Conservation (phyloP, 1,284 basidiomycete species). For the Golubevia sp. region DNA sequence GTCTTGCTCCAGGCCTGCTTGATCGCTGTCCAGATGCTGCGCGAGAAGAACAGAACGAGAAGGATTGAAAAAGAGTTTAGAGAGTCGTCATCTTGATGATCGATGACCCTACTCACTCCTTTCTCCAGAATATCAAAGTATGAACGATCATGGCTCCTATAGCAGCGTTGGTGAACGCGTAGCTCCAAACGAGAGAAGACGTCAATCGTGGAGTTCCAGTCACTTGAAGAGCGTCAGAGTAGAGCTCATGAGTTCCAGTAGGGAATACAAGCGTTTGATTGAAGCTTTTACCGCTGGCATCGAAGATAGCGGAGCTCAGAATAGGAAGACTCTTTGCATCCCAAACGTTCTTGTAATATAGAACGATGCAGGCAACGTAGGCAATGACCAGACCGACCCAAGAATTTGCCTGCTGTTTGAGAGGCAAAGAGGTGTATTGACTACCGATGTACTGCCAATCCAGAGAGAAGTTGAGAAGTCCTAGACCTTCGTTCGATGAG, state of each 20-base stretch:
- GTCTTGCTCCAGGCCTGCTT: constrained; percentile 65
- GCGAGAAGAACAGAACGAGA: background rate
- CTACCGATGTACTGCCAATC: constrained; percentile 52
- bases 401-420: constrained; percentile 48
- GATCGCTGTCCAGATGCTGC: constrained; percentile 62
- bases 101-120: constrained; percentile 17
- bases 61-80: background rate
- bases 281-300: constrained; percentile 35
- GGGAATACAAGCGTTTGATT: constrained; percentile 63
- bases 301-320: constrained; percentile 27
- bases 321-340: constrained; percentile 27
- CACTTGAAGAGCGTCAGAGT: constrained; percentile 27
- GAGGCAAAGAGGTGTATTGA: constrained; percentile 25
- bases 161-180: constrained; percentile 62
- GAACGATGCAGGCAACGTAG: constrained; percentile 26
- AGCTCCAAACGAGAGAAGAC: constrained; percentile 68
- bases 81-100: background rate
- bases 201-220: constrained; percentile 46
- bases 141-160: constrained; percentile 70
- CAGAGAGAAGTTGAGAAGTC: constrained; percentile 31
- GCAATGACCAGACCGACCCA: constrained; percentile 37
- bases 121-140: constrained; percentile 65
- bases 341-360: constrained; percentile 50
- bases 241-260: constrained; percentile 18
- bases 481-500: constrained; percentile 45